Conservation (phyloP, 352 stramenopile genomes). For the Phytopythium cucurbitacearum region DNA sequence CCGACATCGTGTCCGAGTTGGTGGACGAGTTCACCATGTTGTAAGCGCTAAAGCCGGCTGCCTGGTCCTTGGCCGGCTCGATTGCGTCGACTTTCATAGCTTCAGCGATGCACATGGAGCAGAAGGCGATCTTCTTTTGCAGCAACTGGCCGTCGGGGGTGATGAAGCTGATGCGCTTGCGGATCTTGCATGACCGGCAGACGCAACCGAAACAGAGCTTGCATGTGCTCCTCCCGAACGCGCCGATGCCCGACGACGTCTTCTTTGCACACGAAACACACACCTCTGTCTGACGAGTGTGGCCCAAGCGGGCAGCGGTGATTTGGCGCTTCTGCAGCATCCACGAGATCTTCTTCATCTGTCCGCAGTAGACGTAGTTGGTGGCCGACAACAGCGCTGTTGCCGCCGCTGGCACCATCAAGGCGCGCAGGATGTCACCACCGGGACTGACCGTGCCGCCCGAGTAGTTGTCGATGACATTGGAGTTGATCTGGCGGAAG, state of each 20-base stretch:
- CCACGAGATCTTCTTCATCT: constrained; percentile 39
- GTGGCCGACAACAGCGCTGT: constrained; percentile 16
- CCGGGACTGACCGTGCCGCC: constrained; percentile 21
- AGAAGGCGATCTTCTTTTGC: constrained; percentile 17
- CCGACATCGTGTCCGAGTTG: constrained; percentile 13
- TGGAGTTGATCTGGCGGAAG: constrained; percentile 25
- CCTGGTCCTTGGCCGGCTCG: constrained; percentile 7
- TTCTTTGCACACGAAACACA: too few species aligned
- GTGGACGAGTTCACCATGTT: constrained; percentile 13
- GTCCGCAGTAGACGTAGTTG: constrained; percentile 32
- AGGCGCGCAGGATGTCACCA: constrained; percentile 23
- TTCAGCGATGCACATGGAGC: constrained; percentile 16
- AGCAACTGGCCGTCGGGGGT: constrained; percentile 9
- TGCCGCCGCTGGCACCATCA: constrained; percentile 21
- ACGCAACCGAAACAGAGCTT: constrained; percentile 3
- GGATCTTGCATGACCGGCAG: constrained; percentile 2
- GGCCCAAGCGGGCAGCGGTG: constrained; percentile 8
- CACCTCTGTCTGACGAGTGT: background rate
- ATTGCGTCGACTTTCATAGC: constrained; percentile 13
- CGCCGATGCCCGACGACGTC: too few species aligned
- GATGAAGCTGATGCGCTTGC: constrained; percentile 9
- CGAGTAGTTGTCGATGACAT: constrained; percentile 43
- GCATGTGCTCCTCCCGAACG: background rate
- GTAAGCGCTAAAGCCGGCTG: constrained; percentile 1
- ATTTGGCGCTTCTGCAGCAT: constrained; percentile 19